Conservation (phyloP, 441 rosid species). For the Isatis lusitanica region DNA sequence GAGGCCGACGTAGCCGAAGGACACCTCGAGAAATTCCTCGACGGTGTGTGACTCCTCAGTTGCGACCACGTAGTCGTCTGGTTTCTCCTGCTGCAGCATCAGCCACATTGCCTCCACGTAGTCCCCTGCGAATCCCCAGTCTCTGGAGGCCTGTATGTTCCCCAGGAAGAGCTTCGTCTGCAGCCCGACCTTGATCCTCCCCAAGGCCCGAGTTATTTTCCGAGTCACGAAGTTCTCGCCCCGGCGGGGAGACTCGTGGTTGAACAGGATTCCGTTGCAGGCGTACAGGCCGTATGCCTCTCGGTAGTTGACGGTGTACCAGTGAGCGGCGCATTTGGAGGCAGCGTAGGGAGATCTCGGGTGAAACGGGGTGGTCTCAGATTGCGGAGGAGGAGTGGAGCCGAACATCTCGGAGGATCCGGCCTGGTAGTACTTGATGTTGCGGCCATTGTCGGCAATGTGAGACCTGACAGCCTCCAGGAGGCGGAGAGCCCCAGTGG, state of each 20-base stretch:
- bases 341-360: constrained; percentile 88
- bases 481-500: constrained; percentile 81
- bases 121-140: constrained; percentile 90
- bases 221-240: constrained; percentile 88
- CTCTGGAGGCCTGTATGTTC: constrained; percentile 77
- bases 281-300: constrained; percentile 81
- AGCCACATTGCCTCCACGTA: constrained; percentile 93
- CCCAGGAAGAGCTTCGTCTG: constrained; percentile 76
- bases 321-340: constrained; percentile 82
- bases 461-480: constrained; percentile 85
- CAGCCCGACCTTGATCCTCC: constrained; percentile 76
- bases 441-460: constrained; percentile 57
- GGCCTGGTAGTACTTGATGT: constrained; percentile 74
- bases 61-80: constrained; percentile 83
- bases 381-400: constrained; percentile 77
- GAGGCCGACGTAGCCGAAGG: constrained; percentile 72
- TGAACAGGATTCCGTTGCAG: constrained; percentile 82
- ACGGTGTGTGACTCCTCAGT: constrained; percentile 91
- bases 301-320: constrained; percentile 84
- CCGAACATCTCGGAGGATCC: constrained; percentile 93
- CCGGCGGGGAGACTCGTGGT: constrained; percentile 81
- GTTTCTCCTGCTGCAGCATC: constrained; percentile 88
- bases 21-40: constrained; percentile 76
- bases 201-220: constrained; percentile 78
- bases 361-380: constrained; percentile 68